These are phyloP conservation scores for Fusarium sp. DNA, from an alignment of 2,329 filamentous ascomycete species.

Conservation along the genomic window DNA sequence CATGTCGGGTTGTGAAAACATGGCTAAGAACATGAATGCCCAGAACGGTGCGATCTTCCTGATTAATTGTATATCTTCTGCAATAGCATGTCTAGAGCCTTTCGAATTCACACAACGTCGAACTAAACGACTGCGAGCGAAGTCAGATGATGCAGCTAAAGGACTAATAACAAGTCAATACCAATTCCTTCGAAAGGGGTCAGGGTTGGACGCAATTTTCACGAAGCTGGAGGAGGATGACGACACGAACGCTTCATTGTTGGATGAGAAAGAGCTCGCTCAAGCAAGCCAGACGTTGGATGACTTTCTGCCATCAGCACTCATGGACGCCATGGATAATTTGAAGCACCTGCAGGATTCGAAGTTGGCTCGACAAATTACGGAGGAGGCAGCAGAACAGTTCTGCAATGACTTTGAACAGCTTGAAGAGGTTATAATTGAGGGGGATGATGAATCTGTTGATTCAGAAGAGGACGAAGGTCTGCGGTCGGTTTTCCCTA, in stretches of 20 bases:
- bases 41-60: constrained; percentile 73
- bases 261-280: constrained; percentile 64
- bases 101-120: constrained; percentile 71
- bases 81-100: constrained; percentile 61
- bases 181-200: constrained; percentile 75
- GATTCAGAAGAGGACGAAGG: constrained; percentile 38
- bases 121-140: constrained; percentile 62
- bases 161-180: constrained; percentile 74
- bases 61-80: constrained; percentile 74
- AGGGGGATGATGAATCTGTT: constrained; percentile 51
- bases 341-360: constrained; percentile 78
- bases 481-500: constrained; percentile 57
- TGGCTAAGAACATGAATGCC: constrained; percentile 66
- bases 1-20: constrained; percentile 74
- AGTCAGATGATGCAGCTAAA: constrained; percentile 62
- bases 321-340: constrained; percentile 90
- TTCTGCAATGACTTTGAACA: constrained; percentile 87
- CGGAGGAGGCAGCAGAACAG: constrained; percentile 80
- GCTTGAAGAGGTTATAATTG: constrained; percentile 59
- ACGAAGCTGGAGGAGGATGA: constrained; percentile 57
- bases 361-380: constrained; percentile 75
- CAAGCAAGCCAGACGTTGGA: constrained; percentile 80
- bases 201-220: constrained; percentile 74
- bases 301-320: constrained; percentile 88
- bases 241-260: constrained; percentile 47